A percentile compares a stretch with the other conserved stretches of the same genome.
phyloP scores from a whole-genome alignment of 768 basidiomycete genomes.

The Tulasnella sp. region DNA sequence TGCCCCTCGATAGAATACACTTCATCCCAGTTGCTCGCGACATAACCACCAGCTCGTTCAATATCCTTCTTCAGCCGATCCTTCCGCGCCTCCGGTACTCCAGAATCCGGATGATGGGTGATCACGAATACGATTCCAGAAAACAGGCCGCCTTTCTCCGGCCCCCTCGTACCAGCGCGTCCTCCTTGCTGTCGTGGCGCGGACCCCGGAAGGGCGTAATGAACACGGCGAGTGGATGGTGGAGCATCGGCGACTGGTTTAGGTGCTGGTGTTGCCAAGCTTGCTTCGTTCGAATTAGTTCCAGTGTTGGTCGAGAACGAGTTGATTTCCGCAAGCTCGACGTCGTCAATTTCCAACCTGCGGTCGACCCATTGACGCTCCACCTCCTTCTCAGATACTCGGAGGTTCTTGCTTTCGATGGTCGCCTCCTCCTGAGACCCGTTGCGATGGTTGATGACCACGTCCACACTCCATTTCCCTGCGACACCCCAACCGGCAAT shows the following conservation, averaged over 20 bases:
- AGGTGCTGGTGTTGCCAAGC: neutral
- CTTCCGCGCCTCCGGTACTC: neutral
- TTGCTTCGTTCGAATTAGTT: neutral
- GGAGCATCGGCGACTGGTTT: neutral
- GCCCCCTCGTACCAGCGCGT: neutral
- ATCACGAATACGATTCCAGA: constrained; percentile 14
- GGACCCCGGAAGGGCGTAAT: neutral
- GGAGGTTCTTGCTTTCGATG: neutral
- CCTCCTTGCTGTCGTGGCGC: neutral
- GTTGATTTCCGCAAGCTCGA: neutral
- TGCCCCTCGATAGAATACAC: constrained; percentile 20
- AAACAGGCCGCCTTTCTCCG: constrained; percentile 6
- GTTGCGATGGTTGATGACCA: neutral
- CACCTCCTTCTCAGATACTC: constrained; percentile 5
- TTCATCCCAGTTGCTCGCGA: constrained; percentile 23
- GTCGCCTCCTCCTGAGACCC: neutral
- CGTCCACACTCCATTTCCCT: neutral
- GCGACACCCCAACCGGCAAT: neutral
- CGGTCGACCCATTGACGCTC: constrained; percentile 7
- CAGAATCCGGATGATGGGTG: constrained; percentile 3
- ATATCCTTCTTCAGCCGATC: neutral
- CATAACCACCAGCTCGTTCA: constrained; percentile 21
- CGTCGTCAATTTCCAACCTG: neutral
- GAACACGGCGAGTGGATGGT: neutral
- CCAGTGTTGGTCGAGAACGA: neutral